These are phyloP conservation scores for Malassezia psittaci DNA, from an alignment of 1,284 basidiomycete species.

Conservation along the genomic window DNA sequence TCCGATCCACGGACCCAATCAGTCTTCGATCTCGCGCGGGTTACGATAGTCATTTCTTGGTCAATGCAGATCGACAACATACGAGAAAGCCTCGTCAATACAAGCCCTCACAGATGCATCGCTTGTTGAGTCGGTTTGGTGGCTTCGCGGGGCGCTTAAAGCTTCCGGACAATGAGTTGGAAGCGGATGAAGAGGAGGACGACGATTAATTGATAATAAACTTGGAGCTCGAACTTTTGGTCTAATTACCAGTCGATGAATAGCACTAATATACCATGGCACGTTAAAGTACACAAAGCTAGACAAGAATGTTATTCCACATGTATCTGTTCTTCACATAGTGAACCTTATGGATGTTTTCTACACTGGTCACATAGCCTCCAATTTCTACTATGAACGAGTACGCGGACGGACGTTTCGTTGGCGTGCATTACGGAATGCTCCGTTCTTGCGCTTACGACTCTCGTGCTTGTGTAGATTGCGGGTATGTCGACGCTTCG, in stretches of 20 bases:
- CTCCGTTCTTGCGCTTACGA: constrained; percentile 26
- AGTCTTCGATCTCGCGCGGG: neutral
- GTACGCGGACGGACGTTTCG: constrained; percentile 3
- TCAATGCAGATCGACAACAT: constrained; percentile 12
- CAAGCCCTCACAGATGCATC: neutral
- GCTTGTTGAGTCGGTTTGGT: neutral
- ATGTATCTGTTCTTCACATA: too few relatives aligned
- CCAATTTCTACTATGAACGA: too few relatives aligned
- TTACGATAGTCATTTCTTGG: constrained; percentile 2
- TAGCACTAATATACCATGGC: too few relatives aligned
- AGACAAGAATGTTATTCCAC: too few relatives aligned
- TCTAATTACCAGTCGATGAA: too few relatives aligned
- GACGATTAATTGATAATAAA: too few relatives aligned
- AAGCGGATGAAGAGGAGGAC: too few relatives aligned
- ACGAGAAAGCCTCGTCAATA: neutral
- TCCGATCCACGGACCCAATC: constrained; percentile 6
- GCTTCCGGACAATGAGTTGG: too few relatives aligned
- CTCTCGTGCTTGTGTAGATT: constrained; percentile 26
- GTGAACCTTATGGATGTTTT: too few relatives aligned
- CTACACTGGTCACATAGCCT: too few relatives aligned
- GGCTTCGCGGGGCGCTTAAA: constrained; percentile 3
- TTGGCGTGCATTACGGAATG: constrained; percentile 8
- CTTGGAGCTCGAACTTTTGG: too few relatives aligned
- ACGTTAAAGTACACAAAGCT: too few relatives aligned
- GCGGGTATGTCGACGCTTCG: constrained; percentile 18